phyloP scores from a whole-genome alignment of 176 grass and related monocot species.

The Bonia amplexicaulis region DNA sequence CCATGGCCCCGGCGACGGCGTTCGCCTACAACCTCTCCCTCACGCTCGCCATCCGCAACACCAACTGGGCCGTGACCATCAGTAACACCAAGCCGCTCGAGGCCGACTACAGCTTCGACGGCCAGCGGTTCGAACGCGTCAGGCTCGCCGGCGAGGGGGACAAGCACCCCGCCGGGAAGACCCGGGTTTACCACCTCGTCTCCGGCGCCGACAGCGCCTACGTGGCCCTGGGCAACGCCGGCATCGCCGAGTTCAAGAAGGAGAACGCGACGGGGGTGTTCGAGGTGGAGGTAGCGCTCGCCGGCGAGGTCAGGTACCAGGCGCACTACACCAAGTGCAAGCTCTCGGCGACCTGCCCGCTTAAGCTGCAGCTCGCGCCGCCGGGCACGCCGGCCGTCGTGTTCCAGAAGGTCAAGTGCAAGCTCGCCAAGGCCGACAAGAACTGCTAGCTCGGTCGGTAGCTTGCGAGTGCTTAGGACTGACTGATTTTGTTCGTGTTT shows the following conservation, averaged over 20 bases:
- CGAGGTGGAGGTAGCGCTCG: slow-evolving; percentile 23
- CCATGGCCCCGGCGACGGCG: not conserved
- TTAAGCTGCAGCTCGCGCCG: slow-evolving; percentile 24
- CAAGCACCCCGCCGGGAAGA: not conserved
- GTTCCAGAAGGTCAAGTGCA: slow-evolving; percentile 17
- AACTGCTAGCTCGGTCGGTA: not conserved
- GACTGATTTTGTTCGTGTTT: not conserved
- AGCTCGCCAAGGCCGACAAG: not conserved
- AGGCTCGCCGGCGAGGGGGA: not conserved
- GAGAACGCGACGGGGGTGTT: slow-evolving; percentile 32
- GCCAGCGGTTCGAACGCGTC: slow-evolving; percentile 14
- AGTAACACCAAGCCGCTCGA: slow-evolving; percentile 15
- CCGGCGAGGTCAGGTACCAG: slow-evolving; percentile 15
- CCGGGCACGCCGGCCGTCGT: slow-evolving; percentile 6
- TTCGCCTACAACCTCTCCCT: slow-evolving; percentile 27
- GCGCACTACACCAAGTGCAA: slow-evolving; percentile 1
- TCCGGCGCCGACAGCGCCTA: not conserved
- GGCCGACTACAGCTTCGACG: not conserved
- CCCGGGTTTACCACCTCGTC: not conserved
- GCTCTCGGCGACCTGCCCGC: slow-evolving; percentile 5
- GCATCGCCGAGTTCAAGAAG: slow-evolving; percentile 33
- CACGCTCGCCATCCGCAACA: slow-evolving; percentile 22
- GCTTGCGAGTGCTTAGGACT: not conserved
- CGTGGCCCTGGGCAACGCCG: slow-evolving; percentile 4
- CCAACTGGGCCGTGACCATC: slow-evolving; percentile 12